Evolutionary conservation across 805 yeast species (phyloP), one percentile per base, ranked within the genome.

Genomic region (Myxozyma kluyveri): DNA sequence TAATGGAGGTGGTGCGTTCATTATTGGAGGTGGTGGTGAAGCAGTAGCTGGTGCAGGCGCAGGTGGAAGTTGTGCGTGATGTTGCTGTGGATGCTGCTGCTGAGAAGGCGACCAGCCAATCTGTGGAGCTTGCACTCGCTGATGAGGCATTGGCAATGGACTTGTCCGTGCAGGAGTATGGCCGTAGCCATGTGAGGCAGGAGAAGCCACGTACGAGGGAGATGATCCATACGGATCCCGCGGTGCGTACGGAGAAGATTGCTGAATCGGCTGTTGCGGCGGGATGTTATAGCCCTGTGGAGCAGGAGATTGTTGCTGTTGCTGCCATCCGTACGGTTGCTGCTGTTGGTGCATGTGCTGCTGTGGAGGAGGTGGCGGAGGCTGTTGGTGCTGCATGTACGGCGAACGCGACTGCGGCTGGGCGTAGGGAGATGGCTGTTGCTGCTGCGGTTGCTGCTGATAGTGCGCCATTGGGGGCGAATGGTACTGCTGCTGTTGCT

Each of bases 171-270:
- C n/a, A n/a, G n/a, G n/a, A n/a, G n/a, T n/a, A n/a, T n/a, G n/a
- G n/a, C n/a, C n/a, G n/a, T n/a, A n/a, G n/a, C n/a, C n/a, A 18
- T 23, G 36, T 29, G 7, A 26, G 27, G 18, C 37, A 27, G 45
- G 42, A 7, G 42, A n/a, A 38, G 33, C 33, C 33, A 29, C 33
- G 33, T 29, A 29, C 14, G 33, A 29, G 12, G 33, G 33, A 14
- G 33, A 29, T 14, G 33, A 14, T 14, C 9, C 33, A 29, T 14
- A 14, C 14, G 9, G 33, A 29, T 29, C 33, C 0, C 81, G 79
- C 36, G 76, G 67, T 19, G 42, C 52, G 27, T 52, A 48, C 27
- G 23, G 47, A 22, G 39, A 52, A 2, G 19, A 38, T 27, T 38
- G 42, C 23, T 63, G 51, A 24, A 26, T 50, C 51, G n/a, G 47